Evolutionary conservation across 2,329 filamentous ascomycete species (phyloP).

Genomic region (Calonectria naviculata): DNA sequence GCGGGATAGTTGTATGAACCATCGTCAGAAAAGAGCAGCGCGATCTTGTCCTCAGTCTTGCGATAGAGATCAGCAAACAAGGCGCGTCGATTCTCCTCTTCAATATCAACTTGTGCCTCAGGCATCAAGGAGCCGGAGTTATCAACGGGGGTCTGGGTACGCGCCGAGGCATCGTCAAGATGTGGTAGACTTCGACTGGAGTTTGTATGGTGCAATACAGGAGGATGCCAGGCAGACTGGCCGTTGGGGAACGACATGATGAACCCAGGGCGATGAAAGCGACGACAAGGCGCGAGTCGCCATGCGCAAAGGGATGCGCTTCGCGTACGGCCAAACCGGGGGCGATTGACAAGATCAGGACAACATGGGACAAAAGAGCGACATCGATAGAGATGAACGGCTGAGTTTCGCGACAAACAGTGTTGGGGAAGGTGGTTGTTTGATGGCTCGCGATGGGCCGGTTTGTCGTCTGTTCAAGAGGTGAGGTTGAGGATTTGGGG

Average conservation of each 20-base stretch:
- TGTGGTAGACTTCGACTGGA: constrained; percentile 64
- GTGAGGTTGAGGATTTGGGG: constrained; percentile 67
- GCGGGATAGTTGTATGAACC: constrained; percentile 62
- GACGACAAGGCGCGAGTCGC: constrained; percentile 62
- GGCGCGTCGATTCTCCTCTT: constrained; percentile 78
- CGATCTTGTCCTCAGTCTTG: constrained; percentile 81
- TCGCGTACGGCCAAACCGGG: constrained; percentile 62
- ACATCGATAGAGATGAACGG: constrained; percentile 64
- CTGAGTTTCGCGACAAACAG: constrained; percentile 50
- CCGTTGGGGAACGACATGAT: constrained; percentile 76
- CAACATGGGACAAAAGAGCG: constrained; percentile 61
- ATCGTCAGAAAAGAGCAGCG: constrained; percentile 75
- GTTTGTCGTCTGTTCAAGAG: constrained; percentile 64
- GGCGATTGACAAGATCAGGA: constrained; percentile 59
- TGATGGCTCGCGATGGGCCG: constrained; percentile 63
- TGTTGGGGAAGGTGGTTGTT: constrained; percentile 56
- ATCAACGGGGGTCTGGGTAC: constrained; percentile 64
- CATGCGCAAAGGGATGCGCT: constrained; percentile 64
- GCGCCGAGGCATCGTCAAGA: constrained; percentile 69
- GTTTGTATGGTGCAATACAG: constrained; percentile 61
- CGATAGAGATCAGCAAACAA: constrained; percentile 83
- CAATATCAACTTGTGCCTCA: constrained; percentile 69
- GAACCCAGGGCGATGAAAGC: constrained; percentile 61
- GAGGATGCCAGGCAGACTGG: constrained; percentile 73
- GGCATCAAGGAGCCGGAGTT: constrained; percentile 63